Conservation (phyloP, 768 basidiomycete species). For the Mrakia frigida region DNA sequence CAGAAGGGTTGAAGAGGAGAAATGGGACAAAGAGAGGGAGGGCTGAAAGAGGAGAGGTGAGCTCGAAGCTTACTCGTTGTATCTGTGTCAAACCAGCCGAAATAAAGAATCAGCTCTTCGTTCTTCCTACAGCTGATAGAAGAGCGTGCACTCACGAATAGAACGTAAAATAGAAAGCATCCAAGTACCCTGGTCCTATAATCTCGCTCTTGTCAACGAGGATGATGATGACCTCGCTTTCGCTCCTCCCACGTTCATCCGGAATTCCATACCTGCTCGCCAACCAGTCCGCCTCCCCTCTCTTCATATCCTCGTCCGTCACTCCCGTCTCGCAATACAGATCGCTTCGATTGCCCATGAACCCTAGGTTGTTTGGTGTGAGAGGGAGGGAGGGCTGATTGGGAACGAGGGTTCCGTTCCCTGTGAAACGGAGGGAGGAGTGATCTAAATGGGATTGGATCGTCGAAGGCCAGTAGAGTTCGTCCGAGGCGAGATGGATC, state of each 20-base stretch:
- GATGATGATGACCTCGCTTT: constrained; percentile 29
- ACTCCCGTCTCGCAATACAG: constrained; percentile 22
- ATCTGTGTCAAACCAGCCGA: constrained; percentile 7
- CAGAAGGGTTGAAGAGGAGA: background rate
- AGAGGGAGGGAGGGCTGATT: background rate
- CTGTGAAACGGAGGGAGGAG: constrained; percentile 10
- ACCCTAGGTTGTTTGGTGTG: constrained; percentile 17
- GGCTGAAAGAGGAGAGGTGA: background rate
- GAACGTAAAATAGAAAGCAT: constrained; percentile 33
- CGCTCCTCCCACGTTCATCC: constrained; percentile 23
- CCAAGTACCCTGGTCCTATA: constrained; percentile 27
- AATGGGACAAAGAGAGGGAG: background rate
- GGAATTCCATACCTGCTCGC: constrained; percentile 31
- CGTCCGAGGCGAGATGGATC: constrained; percentile 27
- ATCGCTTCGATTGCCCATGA: constrained; percentile 22
- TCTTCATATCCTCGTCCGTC: constrained; percentile 26
- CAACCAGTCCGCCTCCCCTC: constrained; percentile 27
- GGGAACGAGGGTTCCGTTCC: constrained; percentile 4
- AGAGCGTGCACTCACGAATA: constrained; percentile 24
- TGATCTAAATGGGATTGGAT: constrained; percentile 24
- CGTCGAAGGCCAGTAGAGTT: constrained; percentile 30
- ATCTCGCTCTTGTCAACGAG: constrained; percentile 34
- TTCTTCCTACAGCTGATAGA: background rate
- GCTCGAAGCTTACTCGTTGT: constrained; percentile 22
- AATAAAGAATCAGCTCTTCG: background rate